A percentile compares a stretch with the other conserved stretches of the same genome.
phyloP scores from a whole-genome alignment of 1,139 yeast genomes.

The Debaryomyces udenii region DNA sequence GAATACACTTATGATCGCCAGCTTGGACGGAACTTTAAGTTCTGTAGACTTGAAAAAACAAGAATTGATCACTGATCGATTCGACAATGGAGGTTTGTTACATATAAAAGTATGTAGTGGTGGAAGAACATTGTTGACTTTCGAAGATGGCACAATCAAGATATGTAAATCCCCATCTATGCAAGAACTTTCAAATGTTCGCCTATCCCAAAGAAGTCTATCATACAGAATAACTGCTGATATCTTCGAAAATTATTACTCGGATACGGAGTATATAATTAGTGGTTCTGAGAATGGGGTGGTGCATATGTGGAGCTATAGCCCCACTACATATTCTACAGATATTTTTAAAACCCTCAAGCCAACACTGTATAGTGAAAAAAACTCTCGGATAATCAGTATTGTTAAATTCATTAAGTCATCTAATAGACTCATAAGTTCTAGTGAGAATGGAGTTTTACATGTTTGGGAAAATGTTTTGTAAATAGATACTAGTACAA shows the following conservation, averaged over 20 bases:
- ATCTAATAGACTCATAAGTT: constrained; percentile 21
- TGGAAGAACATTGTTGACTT: constrained; percentile 14
- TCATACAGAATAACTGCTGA: constrained; percentile 14
- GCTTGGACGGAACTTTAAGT: constrained; percentile 33
- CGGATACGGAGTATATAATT: constrained; percentile 14
- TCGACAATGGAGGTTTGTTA: constrained; percentile 15
- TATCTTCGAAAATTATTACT: constrained; percentile 15
- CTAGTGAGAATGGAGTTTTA: constrained; percentile 25
- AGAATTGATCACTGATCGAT: constrained; percentile 18
- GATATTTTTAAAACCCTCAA: neutral
- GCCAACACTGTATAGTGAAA: neutral
- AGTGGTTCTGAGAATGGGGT: constrained; percentile 19
- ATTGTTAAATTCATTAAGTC: constrained; percentile 17
- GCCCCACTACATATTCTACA: neutral
- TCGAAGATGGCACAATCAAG: constrained; percentile 17
- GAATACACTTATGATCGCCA: constrained; percentile 22
- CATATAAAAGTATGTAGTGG: constrained; percentile 8
- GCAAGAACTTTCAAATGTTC: constrained; percentile 3
- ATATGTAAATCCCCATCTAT: constrained; percentile 11
- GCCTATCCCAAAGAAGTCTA: constrained; percentile 3
- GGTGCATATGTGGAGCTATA: constrained; percentile 15
- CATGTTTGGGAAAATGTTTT: constrained; percentile 28
- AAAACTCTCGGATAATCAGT: constrained; percentile 15
- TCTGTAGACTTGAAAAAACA: constrained; percentile 32
- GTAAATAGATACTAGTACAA: constrained; percentile 5